These are phyloP conservation scores for Fagopyrum homotropicum DNA, from an alignment of 148 eudicot species.

Conservation along the genomic window DNA sequence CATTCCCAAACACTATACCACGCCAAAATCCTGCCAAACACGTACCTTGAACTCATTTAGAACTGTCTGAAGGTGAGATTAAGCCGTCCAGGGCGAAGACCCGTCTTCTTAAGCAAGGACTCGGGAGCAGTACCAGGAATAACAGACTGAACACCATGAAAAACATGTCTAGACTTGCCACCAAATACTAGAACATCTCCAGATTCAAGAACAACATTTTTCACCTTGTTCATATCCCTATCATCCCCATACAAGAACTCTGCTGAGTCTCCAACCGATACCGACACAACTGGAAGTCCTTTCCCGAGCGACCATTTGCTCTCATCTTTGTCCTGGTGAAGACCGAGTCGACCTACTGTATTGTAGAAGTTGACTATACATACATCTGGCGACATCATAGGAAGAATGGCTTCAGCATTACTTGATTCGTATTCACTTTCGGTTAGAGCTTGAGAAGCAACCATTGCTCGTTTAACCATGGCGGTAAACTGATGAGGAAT, in stretches of 20 bases:
- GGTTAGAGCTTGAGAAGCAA: constrained; percentile 35
- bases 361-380: constrained; percentile 73
- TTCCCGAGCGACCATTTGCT: constrained; percentile 38
- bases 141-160: constrained; percentile 61
- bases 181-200: constrained; percentile 87
- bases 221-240: constrained; percentile 38
- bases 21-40: too few relatives aligned
- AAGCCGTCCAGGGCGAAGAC: constrained; percentile 58
- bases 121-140: constrained; percentile 45
- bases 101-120: constrained; percentile 41
- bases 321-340: constrained; percentile 92
- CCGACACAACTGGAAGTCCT: constrained; percentile 66
- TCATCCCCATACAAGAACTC: constrained; percentile 67
- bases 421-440: constrained; percentile 14
- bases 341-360: constrained; percentile 57
- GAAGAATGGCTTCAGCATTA: constrained; percentile 36
- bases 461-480: constrained; percentile 47
- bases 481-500: constrained; percentile 40
- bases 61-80: constrained; percentile 77
- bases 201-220: constrained; percentile 49
- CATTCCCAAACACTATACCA: too few relatives aligned
- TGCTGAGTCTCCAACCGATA: constrained; percentile 76
- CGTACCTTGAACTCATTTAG: not conserved
- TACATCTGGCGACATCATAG: constrained; percentile 55
- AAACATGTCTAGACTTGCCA: constrained; percentile 62